Base-by-base conservation (phyloP, 176 grass and related monocot species). In the Eragrostis curvula region DNA sequence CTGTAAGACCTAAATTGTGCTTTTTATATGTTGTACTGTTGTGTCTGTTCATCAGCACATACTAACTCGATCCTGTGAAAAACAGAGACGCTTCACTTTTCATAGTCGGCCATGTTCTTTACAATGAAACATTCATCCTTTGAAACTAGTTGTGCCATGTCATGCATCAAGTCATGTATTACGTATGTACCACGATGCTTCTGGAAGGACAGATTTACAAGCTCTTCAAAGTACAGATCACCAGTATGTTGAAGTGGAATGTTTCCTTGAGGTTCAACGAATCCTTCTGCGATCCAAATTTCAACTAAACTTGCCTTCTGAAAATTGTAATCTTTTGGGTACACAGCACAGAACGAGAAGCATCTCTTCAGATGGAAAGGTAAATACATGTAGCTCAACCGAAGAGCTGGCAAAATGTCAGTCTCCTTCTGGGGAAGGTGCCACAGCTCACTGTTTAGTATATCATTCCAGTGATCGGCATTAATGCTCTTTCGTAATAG, bases 361-460 rank as follows among this genome's bases (percentile, higher is more conserved):
- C 78, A 86, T 25, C 69, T 81, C n/a, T 86, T 88, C 60, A 90
- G 49, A 66, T 85, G 14, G 9, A 47, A 44, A 1, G 84, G 65
- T 63, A 93, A 79, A 80, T 85, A 74, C 12, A 90, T 82, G 49
- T 93, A 93, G 45, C 91, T 93, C 57, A 93, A 70, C 4, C 47
- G 76, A 28, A 90, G 74, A 7, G 73, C 77, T 0, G 87, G 76
- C 11, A 90, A 13, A 68, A 93, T 90, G 0, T 78, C 87, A 24
- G 51, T 49, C 0, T 70, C 60, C 30, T 76, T 3, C 57, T 85
- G 63, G 9, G 13, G 0, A 9, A 88, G 5, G 72, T 67, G 11
- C 88, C 91, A 88, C 12, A 90, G 1, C 71, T 88, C 65, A 74
- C 73, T 90, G 0, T 60, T 7, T 14, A 52, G 62, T 53, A 93